A percentile compares a stretch with the other conserved stretches of the same genome.
These are phyloP conservation scores for Mrakia frigida DNA, from an alignment of 768 basidiomycete genomes.

Conservation along the genomic window DNA sequence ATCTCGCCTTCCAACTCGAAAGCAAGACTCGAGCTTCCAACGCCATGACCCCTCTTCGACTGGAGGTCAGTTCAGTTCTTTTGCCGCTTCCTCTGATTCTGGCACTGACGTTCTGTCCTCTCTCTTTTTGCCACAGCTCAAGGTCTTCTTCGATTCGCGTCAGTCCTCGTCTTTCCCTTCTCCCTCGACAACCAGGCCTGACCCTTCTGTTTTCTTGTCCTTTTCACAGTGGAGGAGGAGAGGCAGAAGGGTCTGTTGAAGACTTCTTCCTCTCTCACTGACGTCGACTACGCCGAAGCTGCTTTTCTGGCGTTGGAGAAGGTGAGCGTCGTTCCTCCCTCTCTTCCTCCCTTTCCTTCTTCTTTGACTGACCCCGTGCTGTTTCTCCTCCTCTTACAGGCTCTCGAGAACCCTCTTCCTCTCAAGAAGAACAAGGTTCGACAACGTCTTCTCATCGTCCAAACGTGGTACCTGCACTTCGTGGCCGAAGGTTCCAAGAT, in stretches of 20 bases:
- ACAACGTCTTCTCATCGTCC: background rate
- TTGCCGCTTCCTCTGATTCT: no score
- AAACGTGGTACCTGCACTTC: background rate
- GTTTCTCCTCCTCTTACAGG: background rate
- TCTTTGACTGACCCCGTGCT: background rate
- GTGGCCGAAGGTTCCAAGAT: background rate
- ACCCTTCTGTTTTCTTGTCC: background rate
- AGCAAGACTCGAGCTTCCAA: background rate
- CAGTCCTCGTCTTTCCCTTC: background rate
- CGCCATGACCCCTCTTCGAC: no score
- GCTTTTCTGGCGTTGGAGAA: background rate
- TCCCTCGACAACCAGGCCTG: background rate
- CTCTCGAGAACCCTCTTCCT: conserved; percentile 8
- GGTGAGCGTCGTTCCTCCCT: background rate
- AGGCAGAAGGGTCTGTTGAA: background rate
- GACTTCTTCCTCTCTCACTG: background rate
- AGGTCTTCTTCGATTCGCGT: background rate
- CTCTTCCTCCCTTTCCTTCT: background rate
- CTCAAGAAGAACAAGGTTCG: background rate
- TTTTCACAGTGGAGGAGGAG: background rate
- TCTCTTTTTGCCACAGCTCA: background rate
- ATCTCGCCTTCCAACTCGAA: background rate
- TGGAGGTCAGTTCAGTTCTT: no score
- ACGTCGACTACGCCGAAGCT: background rate
- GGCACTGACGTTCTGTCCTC: background rate